Base-by-base conservation (phyloP, 441 rosid species). In the Capsella rubella region DNA sequence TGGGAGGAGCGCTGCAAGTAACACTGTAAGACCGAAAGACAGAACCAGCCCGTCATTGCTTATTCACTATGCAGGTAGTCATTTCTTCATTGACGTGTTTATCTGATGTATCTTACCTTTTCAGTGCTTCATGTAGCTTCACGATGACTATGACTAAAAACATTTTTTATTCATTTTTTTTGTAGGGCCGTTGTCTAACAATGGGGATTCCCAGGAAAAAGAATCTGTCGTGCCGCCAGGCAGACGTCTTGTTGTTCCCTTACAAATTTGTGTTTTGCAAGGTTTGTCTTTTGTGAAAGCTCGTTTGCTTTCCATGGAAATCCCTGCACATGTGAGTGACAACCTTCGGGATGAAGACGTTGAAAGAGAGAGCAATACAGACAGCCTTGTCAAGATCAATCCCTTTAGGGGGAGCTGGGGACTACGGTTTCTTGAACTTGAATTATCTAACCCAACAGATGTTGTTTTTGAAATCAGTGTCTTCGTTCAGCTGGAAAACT, bases 361-460 rank as follows among this genome's bases (percentile, higher is more conserved):
- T 67, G 83, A 78, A 74, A 76, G 83, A 9, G 92, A 82, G 72
- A 80, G 76, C 77, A 87, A 83, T 84, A 84, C 84, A 74, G 96
- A 95, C 50, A 85, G 89, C 64, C 81, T 93, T 73, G 90, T 91
- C 72, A 95, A 91, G 77, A 93, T 93, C 40, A 91, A 95, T 81
- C 98, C 97, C 58, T 90, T 85, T 59, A 84, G 98, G 82, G 99
- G 99, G 79, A 95, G 99, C 78, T 93, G 99, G 99, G 98, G 99
- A 32, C 79, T 95, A 10, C 94, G 95, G 39, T 91, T 95, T 81
- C 92, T 95, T 32, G 99, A 95, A 79, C 87, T 95, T 37, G 99
- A 95, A 86, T 69, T 95, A 81, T 87, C 88, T 45, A 95, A 93
- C 78, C 98, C 99, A 46, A 93, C 99, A 34, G 97, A 91, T 52